These are phyloP conservation scores for Chalciporus sphaerocephalus DNA, from an alignment of 768 basidiomycete species.

Conservation along the genomic window DNA sequence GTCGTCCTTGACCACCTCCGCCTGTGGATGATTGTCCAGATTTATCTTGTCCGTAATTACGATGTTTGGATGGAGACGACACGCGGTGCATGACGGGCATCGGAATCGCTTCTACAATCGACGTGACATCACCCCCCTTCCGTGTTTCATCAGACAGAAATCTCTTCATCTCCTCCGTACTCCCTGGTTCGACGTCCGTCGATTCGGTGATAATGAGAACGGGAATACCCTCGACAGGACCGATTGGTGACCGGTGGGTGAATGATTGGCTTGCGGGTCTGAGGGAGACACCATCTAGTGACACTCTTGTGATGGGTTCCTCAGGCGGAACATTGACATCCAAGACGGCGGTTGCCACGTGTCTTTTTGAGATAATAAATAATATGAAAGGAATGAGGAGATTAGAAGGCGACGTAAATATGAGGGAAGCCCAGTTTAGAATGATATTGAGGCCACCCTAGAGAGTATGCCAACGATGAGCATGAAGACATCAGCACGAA, in stretches of 20 bases:
- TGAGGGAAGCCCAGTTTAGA: conserved; percentile 24
- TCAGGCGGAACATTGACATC: conserved; percentile 10
- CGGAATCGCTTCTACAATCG: conserved; percentile 6
- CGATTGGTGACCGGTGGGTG: background rate
- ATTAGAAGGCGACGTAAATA: conserved; percentile 22
- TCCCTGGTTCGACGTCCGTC: background rate
- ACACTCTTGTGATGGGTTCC: background rate
- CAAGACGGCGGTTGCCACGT: conserved; percentile 17
- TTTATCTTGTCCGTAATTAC: conserved; percentile 19
- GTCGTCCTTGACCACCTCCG: background rate
- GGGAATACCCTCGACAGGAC: conserved; percentile 10
- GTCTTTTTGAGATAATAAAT: conserved; percentile 18
- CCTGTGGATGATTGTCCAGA: background rate
- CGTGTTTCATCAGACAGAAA: conserved; percentile 4
- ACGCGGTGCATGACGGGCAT: conserved; percentile 19
- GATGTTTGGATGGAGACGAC: conserved; percentile 15
- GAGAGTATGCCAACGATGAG: background rate
- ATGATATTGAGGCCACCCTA: conserved; percentile 16
- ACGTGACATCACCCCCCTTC: background rate
- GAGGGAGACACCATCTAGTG: background rate
- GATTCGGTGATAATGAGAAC: conserved; percentile 19
- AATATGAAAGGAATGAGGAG: conserved; percentile 22
- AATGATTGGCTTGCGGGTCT: background rate
- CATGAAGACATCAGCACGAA: background rate
- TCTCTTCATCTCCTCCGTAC: conserved; percentile 4